Evolutionary conservation across 176 grass and related monocot species (phyloP).

Genomic region (Olyra latifolia): DNA sequence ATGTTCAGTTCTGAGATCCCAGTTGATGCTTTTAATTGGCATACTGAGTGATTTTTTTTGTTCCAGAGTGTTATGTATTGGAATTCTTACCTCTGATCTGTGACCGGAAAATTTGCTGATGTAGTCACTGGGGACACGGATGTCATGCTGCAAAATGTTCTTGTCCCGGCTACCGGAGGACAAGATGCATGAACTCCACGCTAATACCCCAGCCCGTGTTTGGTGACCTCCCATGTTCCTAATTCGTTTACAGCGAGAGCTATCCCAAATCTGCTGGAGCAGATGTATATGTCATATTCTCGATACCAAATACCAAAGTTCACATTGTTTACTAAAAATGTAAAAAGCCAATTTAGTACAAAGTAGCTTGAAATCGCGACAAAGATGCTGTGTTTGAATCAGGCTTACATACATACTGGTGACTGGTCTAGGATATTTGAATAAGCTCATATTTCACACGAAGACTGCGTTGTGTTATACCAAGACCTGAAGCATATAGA

Average conservation of each 20-base stretch:
- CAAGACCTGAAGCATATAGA: background rate
- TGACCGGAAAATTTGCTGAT: conserved; percentile 76
- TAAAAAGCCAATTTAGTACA: background rate
- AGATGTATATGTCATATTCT: background rate
- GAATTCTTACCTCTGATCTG: conserved; percentile 79
- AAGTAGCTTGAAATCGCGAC: background rate
- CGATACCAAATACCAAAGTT: background rate
- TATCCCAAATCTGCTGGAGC: conserved; percentile 82
- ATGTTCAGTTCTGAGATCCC: background rate
- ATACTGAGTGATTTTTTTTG: background rate
- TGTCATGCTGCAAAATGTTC: conserved; percentile 88
- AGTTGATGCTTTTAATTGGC: background rate
- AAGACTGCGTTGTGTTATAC: background rate
- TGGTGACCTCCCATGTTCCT: conserved; percentile 88
- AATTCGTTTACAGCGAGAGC: conserved; percentile 81
- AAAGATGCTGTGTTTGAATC: background rate
- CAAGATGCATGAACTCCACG: conserved; percentile 91
- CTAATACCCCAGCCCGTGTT: conserved; percentile 71
- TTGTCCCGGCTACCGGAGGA: conserved; percentile 97
- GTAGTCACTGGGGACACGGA: conserved; percentile 74
- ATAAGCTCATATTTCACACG: background rate
- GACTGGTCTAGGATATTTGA: background rate
- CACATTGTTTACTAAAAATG: background rate
- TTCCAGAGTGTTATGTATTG: background rate
- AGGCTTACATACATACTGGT: background rate